Base-by-base conservation (phyloP, 768 basidiomycete genomes). In the Epithele typhae region DNA sequence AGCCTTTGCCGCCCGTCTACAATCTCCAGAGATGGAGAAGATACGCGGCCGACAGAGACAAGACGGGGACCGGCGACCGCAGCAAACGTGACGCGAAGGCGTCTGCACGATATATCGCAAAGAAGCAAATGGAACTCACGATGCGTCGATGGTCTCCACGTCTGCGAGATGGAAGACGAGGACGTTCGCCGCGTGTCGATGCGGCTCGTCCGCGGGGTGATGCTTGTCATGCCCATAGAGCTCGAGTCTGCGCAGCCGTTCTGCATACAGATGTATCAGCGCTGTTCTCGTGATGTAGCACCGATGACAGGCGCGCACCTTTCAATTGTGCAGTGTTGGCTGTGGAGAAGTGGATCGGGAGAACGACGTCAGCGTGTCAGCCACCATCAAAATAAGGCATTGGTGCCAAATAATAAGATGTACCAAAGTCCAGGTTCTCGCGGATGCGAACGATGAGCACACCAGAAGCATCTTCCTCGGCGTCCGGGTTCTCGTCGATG, bases 281-380 rank as follows among this genome's bases (percentile, higher is more conserved):
- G 51, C 40, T 17, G 22, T 21, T 7, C 35, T 25, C 36, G 25
- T 37, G 49, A 44, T 34, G 11, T 19, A 45, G 11, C 37, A 33
- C 12, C 18, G 12, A 24, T 17, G 40, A 14, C 27, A 36, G 46
- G 22, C 19, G 43, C 62, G 25, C 55, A 81, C 86, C 93, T 72
- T 97, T 97, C 18, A 99, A 69, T 59, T 94, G 92, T 27, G 92
- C 88, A 18, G 94, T 94, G 62, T 99, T 99, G 11, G 95, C 93
- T 88, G 42, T 32, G 18, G 25, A n/a, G n/a, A n/a, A n/a, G n/a
- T n/a, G n/a, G n/a, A n/a, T n/a, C 24, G 19, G 37, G 27, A 9
- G 23, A 17, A n/a, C n/a, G 22, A 10, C 25, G 41, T 21, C 35
- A 22, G 25, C 11, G 38, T n/a, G 14, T n/a, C n/a, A n/a, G n/a